Percentiles rank a stretch among this genome's conserved stretches.
phyloP scores from a whole-genome alignment of 2,329 filamentous ascomycete species.

The Diaporthe ampelina region DNA sequence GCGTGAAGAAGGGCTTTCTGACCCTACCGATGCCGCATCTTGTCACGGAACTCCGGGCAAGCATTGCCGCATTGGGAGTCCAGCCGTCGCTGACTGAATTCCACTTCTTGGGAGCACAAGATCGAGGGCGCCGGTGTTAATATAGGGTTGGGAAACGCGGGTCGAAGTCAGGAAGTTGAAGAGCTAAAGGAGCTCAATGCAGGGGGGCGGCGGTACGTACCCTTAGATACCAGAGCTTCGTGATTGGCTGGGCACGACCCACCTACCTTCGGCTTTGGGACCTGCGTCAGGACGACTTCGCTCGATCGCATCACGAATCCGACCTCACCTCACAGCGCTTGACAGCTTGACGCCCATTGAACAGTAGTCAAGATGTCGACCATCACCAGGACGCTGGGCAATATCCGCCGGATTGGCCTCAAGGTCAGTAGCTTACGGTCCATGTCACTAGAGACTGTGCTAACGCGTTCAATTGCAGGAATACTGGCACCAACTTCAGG shows the following conservation, averaged over 20 bases:
- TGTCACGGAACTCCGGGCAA: constrained; percentile 50
- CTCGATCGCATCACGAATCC: constrained; percentile 43
- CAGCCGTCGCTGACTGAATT: background rate
- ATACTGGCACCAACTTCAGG: constrained; percentile 92
- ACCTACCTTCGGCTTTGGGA: constrained; percentile 36
- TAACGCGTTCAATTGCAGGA: constrained; percentile 72
- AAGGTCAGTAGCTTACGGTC: constrained; percentile 71
- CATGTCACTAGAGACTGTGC: constrained; percentile 39
- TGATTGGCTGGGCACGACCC: constrained; percentile 44
- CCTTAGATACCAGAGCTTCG: constrained; percentile 39
- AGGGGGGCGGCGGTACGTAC: constrained; percentile 42
- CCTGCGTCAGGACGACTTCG: constrained; percentile 34
- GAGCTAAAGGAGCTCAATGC: constrained; percentile 36
- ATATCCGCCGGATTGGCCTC: constrained; percentile 88
- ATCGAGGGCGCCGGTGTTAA: background rate
- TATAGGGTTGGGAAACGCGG: background rate
- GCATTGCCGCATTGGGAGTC: constrained; percentile 47
- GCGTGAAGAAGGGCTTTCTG: constrained; percentile 37
- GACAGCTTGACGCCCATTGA: constrained; percentile 49
- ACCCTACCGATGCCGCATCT: constrained; percentile 39
- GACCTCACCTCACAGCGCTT: constrained; percentile 43
- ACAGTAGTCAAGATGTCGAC: constrained; percentile 83
- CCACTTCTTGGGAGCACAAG: background rate
- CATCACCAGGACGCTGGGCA: constrained; percentile 85
- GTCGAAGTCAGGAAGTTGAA: background rate